Conservation (phyloP, 352 stramenopile genomes). For the Globisporangium paddicum region DNA sequence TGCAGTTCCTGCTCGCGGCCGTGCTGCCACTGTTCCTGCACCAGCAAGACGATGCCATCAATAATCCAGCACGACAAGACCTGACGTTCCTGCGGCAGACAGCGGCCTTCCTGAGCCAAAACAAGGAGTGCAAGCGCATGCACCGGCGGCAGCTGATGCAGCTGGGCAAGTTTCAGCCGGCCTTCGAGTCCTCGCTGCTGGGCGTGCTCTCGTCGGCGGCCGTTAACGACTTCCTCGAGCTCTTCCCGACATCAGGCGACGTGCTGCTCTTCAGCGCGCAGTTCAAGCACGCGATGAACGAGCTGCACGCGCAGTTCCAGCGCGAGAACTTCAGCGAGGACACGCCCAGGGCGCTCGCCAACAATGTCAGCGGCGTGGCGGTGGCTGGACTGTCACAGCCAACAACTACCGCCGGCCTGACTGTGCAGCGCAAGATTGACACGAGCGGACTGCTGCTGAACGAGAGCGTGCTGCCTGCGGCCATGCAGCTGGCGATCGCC, state of each 20-base stretch:
- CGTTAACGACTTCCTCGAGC: constrained; percentile 74
- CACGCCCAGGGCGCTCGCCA: neutral
- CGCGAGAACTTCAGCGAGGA: constrained; percentile 50
- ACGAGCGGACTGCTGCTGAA: constrained; percentile 48
- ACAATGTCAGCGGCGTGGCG: too few relatives aligned
- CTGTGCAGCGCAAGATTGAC: constrained; percentile 81
- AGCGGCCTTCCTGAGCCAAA: constrained; percentile 62
- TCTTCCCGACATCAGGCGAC: constrained; percentile 53
- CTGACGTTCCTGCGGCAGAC: constrained; percentile 49
- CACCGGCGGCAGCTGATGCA: constrained; percentile 65
- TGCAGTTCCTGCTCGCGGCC: constrained; percentile 62
- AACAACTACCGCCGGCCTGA: neutral
- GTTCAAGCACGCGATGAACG: constrained; percentile 60
- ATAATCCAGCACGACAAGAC: constrained; percentile 12
- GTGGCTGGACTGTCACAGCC: too few relatives aligned
- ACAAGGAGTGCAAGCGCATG: constrained; percentile 84
- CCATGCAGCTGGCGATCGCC: constrained; percentile 28
- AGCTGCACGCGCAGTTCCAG: constrained; percentile 72
- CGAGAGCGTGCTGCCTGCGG: constrained; percentile 47
- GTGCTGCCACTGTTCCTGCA: constrained; percentile 66
- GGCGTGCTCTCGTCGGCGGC: constrained; percentile 53
- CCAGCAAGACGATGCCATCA: too few relatives aligned
- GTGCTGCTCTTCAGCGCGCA: constrained; percentile 46
- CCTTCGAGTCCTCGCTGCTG: constrained; percentile 70
- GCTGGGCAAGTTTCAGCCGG: constrained; percentile 51